Evolutionary conservation across 257 asterid genomes (phyloP).

Genomic region (Nicotiana undulata): DNA sequence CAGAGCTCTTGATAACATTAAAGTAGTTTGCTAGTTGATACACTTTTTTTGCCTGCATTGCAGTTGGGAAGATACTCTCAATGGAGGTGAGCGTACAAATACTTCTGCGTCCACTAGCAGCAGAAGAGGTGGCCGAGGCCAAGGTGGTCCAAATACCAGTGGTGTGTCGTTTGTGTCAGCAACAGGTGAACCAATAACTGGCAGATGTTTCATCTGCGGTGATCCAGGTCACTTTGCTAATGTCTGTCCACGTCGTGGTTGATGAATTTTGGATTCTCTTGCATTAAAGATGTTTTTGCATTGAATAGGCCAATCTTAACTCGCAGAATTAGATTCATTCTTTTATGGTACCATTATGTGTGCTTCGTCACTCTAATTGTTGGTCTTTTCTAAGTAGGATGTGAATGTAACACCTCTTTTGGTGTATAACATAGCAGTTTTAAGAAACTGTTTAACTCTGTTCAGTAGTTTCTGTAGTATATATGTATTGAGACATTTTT

Average conservation of each 20-base stretch:
- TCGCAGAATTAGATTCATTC: background rate
- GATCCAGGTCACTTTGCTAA: slow-evolving; percentile 89
- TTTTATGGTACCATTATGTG: background rate
- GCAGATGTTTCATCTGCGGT: slow-evolving; percentile 84
- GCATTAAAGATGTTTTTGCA: background rate
- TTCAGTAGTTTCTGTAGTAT: background rate
- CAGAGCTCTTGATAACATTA: background rate
- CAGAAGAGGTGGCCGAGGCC: slow-evolving; percentile 56
- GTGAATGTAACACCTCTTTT: background rate
- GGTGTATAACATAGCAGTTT: background rate
- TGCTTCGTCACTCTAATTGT: background rate
- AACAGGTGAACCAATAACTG: slow-evolving; percentile 83
- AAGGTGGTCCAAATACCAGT: slow-evolving; percentile 33
- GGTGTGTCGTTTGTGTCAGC: slow-evolving; percentile 63
- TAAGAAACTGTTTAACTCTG: background rate
- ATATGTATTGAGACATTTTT: background rate
- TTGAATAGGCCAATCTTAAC: background rate
- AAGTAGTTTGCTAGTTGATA: slow-evolving; percentile 1
- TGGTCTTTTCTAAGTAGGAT: background rate
- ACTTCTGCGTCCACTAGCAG: slow-evolving; percentile 33
- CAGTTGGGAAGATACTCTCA: slow-evolving; percentile 80
- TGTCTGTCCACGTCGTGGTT: slow-evolving; percentile 75
- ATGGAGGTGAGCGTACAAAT: slow-evolving; percentile 21
- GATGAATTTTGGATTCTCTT: slow-evolving; percentile 22
- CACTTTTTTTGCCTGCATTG: slow-evolving; percentile 12